Percentiles rank a stretch among this genome's conserved stretches.
phyloP scores from a whole-genome alignment of 306 rosid genomes.

The Inga oerstediana region DNA sequence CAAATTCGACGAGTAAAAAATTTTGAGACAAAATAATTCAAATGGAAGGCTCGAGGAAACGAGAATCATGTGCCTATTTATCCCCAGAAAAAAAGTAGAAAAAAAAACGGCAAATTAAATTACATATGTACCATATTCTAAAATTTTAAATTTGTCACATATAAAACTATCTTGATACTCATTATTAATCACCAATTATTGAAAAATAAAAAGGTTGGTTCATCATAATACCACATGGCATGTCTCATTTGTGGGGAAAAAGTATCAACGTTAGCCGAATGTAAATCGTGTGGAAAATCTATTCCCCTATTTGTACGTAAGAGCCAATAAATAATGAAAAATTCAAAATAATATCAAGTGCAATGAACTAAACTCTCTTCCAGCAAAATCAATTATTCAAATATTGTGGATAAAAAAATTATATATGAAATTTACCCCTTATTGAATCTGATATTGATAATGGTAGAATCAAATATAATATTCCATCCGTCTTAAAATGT shows the following conservation, averaged over 20 bases:
- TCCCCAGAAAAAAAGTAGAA: not conserved
- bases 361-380: not conserved
- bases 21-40: slow-evolving; percentile 30
- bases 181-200: slow-evolving; percentile 50
- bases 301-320: not conserved
- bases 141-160: slow-evolving; percentile 31
- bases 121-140: slow-evolving; percentile 29
- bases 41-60: slow-evolving; percentile 58
- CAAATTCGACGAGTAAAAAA: not conserved
- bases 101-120: not conserved
- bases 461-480: too few relatives aligned
- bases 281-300: slow-evolving; percentile 14
- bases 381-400: too few relatives aligned
- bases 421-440: not conserved
- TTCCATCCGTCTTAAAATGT: too few relatives aligned
- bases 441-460: too few relatives aligned
- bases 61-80: slow-evolving; percentile 41
- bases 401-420: too few relatives aligned
- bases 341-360: not conserved
- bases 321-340: not conserved
- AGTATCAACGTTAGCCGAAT: slow-evolving; percentile 25
- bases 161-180: slow-evolving; percentile 32
- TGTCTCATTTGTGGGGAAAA: slow-evolving; percentile 48
- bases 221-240: slow-evolving; percentile 60
- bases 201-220: slow-evolving; percentile 26